These are phyloP conservation scores for Fusarium staphyleae DNA, from an alignment of 2,329 filamentous ascomycete genomes.

Conservation along the genomic window DNA sequence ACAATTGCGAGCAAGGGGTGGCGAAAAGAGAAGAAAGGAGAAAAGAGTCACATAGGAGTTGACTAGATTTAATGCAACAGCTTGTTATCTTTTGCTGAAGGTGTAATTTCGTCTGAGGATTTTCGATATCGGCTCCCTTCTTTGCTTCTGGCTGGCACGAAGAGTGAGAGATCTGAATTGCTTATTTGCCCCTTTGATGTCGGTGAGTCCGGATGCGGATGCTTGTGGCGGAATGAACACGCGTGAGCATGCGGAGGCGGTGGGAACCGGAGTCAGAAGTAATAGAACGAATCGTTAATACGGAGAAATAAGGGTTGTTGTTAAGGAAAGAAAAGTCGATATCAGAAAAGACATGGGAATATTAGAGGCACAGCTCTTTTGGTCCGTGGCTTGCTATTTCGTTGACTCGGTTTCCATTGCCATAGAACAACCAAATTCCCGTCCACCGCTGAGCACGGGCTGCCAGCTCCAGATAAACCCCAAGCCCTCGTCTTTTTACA, in stretches of 20 bases:
- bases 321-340: slow-evolving; percentile 10
- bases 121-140: background rate
- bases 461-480: slow-evolving; percentile 4
- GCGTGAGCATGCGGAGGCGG: slow-evolving; percentile 27
- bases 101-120: background rate
- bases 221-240: slow-evolving; percentile 30
- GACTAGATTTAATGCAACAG: background rate
- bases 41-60: slow-evolving; percentile 23
- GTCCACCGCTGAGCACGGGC: background rate
- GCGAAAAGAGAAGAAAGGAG: slow-evolving; percentile 1
- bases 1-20: slow-evolving; percentile 10
- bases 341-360: slow-evolving; percentile 19
- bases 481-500: background rate
- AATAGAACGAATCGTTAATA: background rate
- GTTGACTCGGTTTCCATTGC: background rate
- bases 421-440: background rate
- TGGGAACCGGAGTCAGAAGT: slow-evolving; percentile 12
- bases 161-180: slow-evolving; percentile 2
- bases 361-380: slow-evolving; percentile 20
- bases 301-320: background rate
- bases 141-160: slow-evolving; percentile 6
- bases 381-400: slow-evolving; percentile 5
- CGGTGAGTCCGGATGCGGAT: slow-evolving; percentile 28
- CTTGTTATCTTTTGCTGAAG: background rate
- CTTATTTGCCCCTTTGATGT: slow-evolving; percentile 14